Evolutionary conservation across 1,139 yeast species (phyloP), one percentile per base, ranked within the genome.

Genomic region (Suhomyces atakaporum): DNA sequence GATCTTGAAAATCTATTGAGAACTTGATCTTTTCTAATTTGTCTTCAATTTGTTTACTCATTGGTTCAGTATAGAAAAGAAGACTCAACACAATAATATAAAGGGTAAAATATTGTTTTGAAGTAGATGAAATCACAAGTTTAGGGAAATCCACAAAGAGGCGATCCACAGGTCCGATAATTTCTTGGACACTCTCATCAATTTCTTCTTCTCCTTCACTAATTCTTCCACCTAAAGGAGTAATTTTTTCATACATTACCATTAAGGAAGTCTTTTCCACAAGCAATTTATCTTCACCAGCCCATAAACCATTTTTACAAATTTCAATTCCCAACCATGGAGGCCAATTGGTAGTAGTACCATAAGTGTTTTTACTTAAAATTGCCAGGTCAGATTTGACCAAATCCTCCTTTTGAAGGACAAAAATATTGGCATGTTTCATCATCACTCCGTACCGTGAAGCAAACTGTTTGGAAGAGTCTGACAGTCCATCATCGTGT

Each of bases 251-350:
- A 36, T 57, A 66, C 2, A 65, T 61, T 11, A 67, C 39, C 69
- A 66, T 61, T 16, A 63, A 51, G 1, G 73, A 67, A 23, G 67
- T 60, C 25, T 67, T 57, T 30, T 71, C 66, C 16, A 71, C 64
- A 20, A 71, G 53, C 8, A 70, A 46, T 31, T 62, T 60, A 19
- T 61, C 60, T n/a, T 50, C 48, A 2, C 69, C 72, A 0, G 73
- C 72, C 47, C 69, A 53, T 3, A 46, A 35, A 3, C 69, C 66
- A 39, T 65, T 58, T 37, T 58, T 59, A 43, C 75, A 66, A 10
- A 70, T 60, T 45, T 71, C 77, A 26, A 63, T 50, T 1, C 75
- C 77, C 22, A 72, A 46, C 72, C 75, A 72, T 1, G 77, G 75
- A 9, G 74, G 77, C 77, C 77, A 72, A 32, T 51, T 58, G 3